Base-by-base conservation (phyloP, 1,284 basidiomycete genomes). In the Rhizoctonia solani region DNA sequence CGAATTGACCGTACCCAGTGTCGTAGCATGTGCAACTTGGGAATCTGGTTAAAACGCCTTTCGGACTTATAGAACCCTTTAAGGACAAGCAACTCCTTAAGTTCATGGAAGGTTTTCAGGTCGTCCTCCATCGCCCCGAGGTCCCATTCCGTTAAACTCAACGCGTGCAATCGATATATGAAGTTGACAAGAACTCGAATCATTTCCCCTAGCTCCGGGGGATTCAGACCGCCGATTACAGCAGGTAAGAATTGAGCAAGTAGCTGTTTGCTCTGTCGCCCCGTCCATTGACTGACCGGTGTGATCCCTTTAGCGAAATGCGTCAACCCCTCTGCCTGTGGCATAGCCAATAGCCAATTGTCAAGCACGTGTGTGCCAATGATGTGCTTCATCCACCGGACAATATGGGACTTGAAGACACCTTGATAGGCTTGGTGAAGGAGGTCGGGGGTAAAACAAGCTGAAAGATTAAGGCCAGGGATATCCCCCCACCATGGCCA, bases 401-500 rank as follows among this genome's bases (percentile, higher is more conserved):
- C 34, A 8, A 52, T 3, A 25, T 61, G 58, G 9, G 47, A 14
- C 9, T 52, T 52, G 47, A 61, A 61, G 11, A 52, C 16, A 8
- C 56, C 56, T 32, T 59, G 56, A 29, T 59, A 49, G 13, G 46
- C 19, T 19, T 59, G 56, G 30, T 59, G 56, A 16, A 59, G 44
- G 32, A 68, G 49, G 54, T 70, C 69, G 16, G 67, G 69, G 14
- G 59, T 54, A 19, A 70, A 34, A 14, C 58, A 68, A 9, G 30
- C 41, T 25, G 61, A 41, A 4, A 70, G 42, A 19, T 70, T 65
- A 3, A 50, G 37, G 16, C 50, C 27, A 1, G 69, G 69, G 29
- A 68, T 8, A 30, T 58, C 44, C 19, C 41, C 67, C 47, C 50
- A 69, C 52, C 58, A 68, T 11, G 58, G 67, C 56, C 54, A 47